phyloP scores from a whole-genome alignment of 164 flowering plant species.

The Taxillus chinensis region DNA sequence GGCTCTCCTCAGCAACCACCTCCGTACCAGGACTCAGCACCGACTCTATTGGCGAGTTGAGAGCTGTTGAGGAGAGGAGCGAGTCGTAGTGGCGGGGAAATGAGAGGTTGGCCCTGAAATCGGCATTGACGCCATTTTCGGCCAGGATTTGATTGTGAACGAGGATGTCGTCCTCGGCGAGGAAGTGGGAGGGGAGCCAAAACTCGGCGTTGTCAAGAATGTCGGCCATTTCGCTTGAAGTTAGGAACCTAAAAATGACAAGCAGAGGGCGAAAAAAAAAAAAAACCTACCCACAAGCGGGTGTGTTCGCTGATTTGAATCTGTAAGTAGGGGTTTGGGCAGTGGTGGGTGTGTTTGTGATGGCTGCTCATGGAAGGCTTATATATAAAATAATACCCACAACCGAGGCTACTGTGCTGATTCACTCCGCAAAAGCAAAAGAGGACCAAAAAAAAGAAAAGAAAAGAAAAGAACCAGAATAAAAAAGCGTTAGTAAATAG shows the following conservation, averaged over 20 bases:
- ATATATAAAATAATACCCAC: too few species aligned
- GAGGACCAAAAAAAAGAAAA: too few species aligned
- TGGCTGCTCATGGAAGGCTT: too few species aligned
- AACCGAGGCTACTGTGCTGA: too few species aligned
- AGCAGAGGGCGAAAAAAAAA: not conserved
- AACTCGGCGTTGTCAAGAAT: conserved; percentile 11
- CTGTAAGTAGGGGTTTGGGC: too few species aligned
- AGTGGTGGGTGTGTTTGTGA: too few species aligned
- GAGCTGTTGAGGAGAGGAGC: not conserved
- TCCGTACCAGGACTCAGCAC: conserved; percentile 24
- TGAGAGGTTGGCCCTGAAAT: not conserved
- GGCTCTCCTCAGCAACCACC: conserved; percentile 37
- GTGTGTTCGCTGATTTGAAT: too few species aligned
- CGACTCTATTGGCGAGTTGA: conserved; percentile 1
- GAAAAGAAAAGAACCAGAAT: not conserved
- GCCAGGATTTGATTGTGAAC: conserved; percentile 6
- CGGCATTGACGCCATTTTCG: not conserved
- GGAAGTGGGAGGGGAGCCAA: conserved; percentile 22
- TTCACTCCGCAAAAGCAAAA: not conserved
- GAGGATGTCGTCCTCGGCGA: conserved; percentile 9
- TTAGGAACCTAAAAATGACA: not conserved
- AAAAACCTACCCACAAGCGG: too few species aligned
- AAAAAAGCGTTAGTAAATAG: not conserved
- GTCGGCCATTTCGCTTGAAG: conserved; percentile 7
- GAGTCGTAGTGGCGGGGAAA: not conserved